Base-by-base conservation (phyloP, 106 monocot species). In the Iris macrosiphon region DNA sequence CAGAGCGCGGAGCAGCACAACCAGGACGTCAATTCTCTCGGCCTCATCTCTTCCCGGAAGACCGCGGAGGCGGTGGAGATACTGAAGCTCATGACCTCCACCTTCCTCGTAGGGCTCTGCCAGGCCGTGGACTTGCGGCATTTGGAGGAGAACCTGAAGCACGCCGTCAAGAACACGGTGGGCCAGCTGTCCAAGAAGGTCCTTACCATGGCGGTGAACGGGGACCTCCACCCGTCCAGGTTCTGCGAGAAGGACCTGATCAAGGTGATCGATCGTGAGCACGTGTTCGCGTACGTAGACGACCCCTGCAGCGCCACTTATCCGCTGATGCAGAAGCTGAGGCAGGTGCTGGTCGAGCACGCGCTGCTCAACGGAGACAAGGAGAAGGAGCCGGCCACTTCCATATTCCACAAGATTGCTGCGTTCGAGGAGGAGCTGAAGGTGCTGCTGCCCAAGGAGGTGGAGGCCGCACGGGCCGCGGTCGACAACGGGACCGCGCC, bases 1-100 rank as follows among this genome's bases (percentile, higher is more conserved):
- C 87, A 93, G 68, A 87, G 87, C 62, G 92, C 92, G 1, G 92
- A 93, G 72, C 92, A 93, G 45, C 92, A 93, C 68, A 75, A 57
- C 61, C 74, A 74, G 51, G 74, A 74, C 28, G 74, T 74, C 6
- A 74, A 74, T 61, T 74, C 74, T 0, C 43, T 74, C 13, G 74
- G 74, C 0, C 28, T 74, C 20, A 74, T 74, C 45, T 74, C 67
- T n/a, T 50, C 74, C 11, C 44, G 74, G 38, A 74, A 74, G 55
- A 74, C 66, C 6, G 44, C 1, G n/a, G 44, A 45, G 44, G 44
- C 44, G 2, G 44, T 45, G 44, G 44, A 45, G 44, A 45, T 74
- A 4, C 40, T 74, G 15, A 67, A 55, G 67, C 74, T 74, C 12
- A 74, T 74, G 74, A 24, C 67, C 0, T 13, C 64, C 17, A 65